These are phyloP conservation scores for Saccharomycopsis phalli DNA, from an alignment of 1,139 yeast species.

Conservation along the genomic window DNA sequence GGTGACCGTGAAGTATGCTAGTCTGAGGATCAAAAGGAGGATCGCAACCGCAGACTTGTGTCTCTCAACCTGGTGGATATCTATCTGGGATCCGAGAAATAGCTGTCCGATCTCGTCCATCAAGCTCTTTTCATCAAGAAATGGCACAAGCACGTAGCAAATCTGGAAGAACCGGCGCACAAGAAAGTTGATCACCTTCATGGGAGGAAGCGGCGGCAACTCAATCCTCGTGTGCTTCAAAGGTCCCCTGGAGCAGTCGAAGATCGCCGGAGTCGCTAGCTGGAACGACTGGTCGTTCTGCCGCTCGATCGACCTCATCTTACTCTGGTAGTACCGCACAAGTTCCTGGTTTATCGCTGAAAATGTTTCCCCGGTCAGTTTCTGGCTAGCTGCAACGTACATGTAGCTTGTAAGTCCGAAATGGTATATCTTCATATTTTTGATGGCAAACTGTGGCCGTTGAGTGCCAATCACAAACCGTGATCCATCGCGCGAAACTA, in stretches of 20 bases:
- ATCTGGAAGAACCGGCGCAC: conserved; percentile 2
- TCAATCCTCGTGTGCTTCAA: too few relatives aligned
- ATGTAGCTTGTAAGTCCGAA: conserved; percentile 4
- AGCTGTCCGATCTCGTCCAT: not conserved
- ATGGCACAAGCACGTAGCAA: not conserved
- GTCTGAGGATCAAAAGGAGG: conserved; percentile 1
- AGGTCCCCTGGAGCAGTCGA: not conserved
- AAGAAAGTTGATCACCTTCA: not conserved
- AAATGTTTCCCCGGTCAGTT: not conserved
- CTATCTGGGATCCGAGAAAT: not conserved
- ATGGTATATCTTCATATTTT: conserved; percentile 2
- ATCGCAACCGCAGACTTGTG: not conserved
- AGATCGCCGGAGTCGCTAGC: not conserved
- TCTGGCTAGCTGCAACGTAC: not conserved
- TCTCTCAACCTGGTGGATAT: not conserved
- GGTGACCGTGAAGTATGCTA: conserved; percentile 5
- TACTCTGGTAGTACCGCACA: not conserved
- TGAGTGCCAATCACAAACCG: not conserved
- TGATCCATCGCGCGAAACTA: not conserved
- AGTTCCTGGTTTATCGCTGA: not conserved
- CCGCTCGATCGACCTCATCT: conserved; percentile 2
- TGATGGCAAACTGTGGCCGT: conserved; percentile 1
- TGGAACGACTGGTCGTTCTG: not conserved
- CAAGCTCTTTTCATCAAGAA: not conserved
- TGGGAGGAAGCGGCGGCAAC: conserved; percentile 3